These are phyloP conservation scores for Nidularia sp. DNA, from an alignment of 768 basidiomycete species.

Conservation along the genomic window DNA sequence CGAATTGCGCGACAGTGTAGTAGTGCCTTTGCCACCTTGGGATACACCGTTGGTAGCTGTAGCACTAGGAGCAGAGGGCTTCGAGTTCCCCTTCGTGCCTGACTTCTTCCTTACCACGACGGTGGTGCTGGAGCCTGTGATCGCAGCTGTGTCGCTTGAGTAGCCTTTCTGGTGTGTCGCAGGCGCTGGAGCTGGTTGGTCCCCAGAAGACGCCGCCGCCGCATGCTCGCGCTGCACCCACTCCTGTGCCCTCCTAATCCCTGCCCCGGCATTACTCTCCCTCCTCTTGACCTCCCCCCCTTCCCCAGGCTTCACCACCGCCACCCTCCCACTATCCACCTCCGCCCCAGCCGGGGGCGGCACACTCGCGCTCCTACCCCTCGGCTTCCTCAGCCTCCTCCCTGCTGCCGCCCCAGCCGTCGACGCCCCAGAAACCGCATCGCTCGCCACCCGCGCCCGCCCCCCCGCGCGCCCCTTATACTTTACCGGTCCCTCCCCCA, in stretches of 20 bases:
- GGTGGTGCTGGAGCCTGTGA: background rate
- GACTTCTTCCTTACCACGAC: background rate
- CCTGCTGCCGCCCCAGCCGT: background rate
- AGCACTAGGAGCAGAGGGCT: too few species aligned
- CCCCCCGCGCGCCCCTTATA: background rate
- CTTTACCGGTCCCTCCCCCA: background rate
- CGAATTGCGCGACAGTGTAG: slow-evolving; percentile 20
- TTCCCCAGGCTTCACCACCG: background rate
- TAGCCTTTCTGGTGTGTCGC: background rate
- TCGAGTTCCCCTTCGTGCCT: background rate
- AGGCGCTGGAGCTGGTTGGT: background rate
- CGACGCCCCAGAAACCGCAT: background rate
- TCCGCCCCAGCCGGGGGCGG: background rate
- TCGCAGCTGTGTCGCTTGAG: background rate
- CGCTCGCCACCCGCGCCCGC: background rate
- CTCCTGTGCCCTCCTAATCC: too few species aligned
- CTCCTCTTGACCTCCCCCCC: too few species aligned
- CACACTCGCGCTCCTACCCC: slow-evolving; percentile 13
- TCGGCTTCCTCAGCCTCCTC: slow-evolving; percentile 2
- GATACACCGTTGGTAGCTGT: too few species aligned
- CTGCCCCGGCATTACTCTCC: too few species aligned
- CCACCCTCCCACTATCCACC: background rate
- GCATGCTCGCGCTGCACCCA: too few species aligned
- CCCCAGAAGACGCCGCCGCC: too few species aligned
- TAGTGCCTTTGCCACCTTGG: background rate